Evolutionary conservation across 305 asterid species (phyloP).

Genomic region (Solanum hybrid): DNA sequence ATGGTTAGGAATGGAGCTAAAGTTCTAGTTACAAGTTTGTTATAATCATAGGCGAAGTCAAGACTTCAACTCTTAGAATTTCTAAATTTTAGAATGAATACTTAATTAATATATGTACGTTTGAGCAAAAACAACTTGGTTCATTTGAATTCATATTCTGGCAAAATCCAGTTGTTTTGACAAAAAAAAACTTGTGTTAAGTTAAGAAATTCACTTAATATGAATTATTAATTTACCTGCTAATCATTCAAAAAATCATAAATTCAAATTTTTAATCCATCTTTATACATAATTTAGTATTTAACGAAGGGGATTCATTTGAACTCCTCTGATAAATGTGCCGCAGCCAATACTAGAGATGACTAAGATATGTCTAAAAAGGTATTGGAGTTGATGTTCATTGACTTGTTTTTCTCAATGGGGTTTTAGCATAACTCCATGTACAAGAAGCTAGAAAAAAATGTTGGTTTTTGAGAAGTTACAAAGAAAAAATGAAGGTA

Average conservation of each 20-base stretch:
- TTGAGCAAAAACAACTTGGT: background rate
- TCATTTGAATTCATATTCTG: background rate
- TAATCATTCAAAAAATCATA: background rate
- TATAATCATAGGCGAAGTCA: background rate
- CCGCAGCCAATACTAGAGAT: background rate
- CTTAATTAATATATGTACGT: background rate
- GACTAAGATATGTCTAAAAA: background rate
- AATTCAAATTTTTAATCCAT: background rate
- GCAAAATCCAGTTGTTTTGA: background rate
- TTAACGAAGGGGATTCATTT: background rate
- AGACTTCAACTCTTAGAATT: background rate
- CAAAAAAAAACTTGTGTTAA: background rate
- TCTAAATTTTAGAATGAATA: background rate
- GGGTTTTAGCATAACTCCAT: slow-evolving; percentile 4
- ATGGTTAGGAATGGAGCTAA: background rate
- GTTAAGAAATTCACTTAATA: background rate
- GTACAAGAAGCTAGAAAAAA: background rate
- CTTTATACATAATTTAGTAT: background rate
- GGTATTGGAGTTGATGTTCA: background rate
- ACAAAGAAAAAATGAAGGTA: background rate
- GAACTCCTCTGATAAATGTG: background rate
- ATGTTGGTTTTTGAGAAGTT: background rate
- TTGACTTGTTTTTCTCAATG: slow-evolving; percentile 13
- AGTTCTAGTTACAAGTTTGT: background rate
- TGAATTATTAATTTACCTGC: background rate